These are phyloP conservation scores for Gossypium gossypioides DNA, from an alignment of 441 rosid genomes.

Conservation along the genomic window DNA sequence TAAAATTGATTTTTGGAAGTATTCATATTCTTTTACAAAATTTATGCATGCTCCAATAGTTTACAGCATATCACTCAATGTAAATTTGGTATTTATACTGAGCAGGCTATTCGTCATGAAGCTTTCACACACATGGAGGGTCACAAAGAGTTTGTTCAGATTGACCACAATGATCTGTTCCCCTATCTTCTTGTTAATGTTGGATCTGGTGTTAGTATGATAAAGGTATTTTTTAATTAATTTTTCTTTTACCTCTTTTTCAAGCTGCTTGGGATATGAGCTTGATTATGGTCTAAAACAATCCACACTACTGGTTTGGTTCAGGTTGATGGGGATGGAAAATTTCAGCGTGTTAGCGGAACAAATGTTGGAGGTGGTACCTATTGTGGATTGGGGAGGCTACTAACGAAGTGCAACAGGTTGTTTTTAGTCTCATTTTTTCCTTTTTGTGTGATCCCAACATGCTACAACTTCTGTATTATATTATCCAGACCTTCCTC, in stretches of 20 bases:
- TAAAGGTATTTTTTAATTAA: conserved; percentile 49
- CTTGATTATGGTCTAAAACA: background rate
- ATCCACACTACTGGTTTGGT: conserved; percentile 12
- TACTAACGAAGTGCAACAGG: conserved; percentile 95
- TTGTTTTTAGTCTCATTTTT: conserved; percentile 22
- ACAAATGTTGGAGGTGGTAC: conserved; percentile 99
- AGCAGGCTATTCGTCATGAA: conserved; percentile 94
- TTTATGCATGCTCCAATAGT: background rate
- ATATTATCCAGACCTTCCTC: conserved; percentile 19
- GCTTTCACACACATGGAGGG: conserved; percentile 95
- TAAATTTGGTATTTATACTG: conserved; percentile 1
- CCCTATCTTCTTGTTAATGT: conserved; percentile 97
- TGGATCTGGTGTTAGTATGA: conserved; percentile 97
- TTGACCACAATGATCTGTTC: conserved; percentile 73
- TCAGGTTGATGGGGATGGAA: conserved; percentile 97
- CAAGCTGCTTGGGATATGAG: background rate
- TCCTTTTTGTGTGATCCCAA: conserved; percentile 2
- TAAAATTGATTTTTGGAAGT: background rate
- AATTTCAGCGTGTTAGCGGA: conserved; percentile 92
- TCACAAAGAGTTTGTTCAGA: conserved; percentile 86
- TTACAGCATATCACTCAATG: background rate
- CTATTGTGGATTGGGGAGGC: conserved; percentile 94
- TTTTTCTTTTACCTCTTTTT: background rate
- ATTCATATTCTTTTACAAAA: background rate
- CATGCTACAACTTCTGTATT: background rate